A percentile compares a stretch with the other conserved stretches of the same genome.
These are phyloP conservation scores for Phytophthora cryptogea DNA, from an alignment of 352 stramenopile genomes.

Conservation along the genomic window DNA sequence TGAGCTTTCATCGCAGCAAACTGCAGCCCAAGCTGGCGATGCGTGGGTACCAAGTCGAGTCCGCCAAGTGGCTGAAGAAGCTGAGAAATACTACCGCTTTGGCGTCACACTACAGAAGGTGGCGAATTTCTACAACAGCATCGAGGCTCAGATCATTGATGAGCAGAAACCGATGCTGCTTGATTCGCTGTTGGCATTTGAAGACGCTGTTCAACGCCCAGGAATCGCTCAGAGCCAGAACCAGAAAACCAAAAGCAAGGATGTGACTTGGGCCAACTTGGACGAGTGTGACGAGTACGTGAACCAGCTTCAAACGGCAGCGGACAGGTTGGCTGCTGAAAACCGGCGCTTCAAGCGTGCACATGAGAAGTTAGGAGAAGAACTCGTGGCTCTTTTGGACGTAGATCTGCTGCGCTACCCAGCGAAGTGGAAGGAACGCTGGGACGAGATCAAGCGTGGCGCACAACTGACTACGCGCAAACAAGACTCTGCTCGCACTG, in stretches of 20 bases:
- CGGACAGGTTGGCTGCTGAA: constrained; percentile 88
- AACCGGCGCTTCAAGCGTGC: constrained; percentile 91
- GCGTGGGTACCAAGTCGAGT: constrained; percentile 76
- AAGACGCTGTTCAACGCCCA: constrained; percentile 78
- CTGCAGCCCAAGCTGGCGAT: constrained; percentile 30
- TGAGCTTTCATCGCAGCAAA: constrained; percentile 79
- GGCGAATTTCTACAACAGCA: constrained; percentile 97
- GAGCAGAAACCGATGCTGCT: constrained; percentile 95
- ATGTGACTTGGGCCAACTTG: constrained; percentile 91
- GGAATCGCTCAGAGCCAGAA: constrained; percentile 51
- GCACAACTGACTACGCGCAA: constrained; percentile 74
- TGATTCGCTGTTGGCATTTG: constrained; percentile 92
- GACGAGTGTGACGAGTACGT: constrained; percentile 94
- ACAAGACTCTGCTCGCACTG: constrained; percentile 81
- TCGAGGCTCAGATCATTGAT: constrained; percentile 94
- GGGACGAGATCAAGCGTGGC: constrained; percentile 80
- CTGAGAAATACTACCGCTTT: constrained; percentile 94
- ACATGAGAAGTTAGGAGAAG: constrained; percentile 82
- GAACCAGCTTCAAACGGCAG: constrained; percentile 87
- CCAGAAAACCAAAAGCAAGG: constrained; percentile 53
- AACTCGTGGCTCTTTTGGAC: constrained; percentile 87
- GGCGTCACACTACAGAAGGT: constrained; percentile 96
- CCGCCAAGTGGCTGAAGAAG: constrained; percentile 78
- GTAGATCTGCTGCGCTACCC: constrained; percentile 89
- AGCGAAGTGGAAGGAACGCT: constrained; percentile 88